Evolutionary conservation across 257 asterid species (phyloP), one percentile per base, ranked within the genome.

Genomic region (Lithospermum erythrorhizon): DNA sequence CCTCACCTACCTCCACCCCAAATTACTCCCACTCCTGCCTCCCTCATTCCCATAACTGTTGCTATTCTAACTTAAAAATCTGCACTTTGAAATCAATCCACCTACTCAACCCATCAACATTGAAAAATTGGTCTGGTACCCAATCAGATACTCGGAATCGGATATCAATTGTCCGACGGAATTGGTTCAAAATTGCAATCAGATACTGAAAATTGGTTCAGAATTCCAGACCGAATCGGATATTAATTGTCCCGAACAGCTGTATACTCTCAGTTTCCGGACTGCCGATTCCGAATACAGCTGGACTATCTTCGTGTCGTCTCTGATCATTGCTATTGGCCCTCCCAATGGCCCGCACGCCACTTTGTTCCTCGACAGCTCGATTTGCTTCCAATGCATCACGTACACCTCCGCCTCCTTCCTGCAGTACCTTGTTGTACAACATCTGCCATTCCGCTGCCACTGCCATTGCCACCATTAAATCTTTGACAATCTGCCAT

Each of bases 391-490:
- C 98, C 98, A 91, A 69, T 86, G 90, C 95, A 91, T 79, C 70
- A 77, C 83, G 77, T 91, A 91, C 67, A 91, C 79, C 75, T 88
- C 94, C 55, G 94, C 95, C 73, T n/a, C n/a, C n/a, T 88, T 91
- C 68, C 97, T 87, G 77, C 88, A 91, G 81, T 82, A 91, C 59
- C 95, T n/a, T 87, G 70, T 91, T 84, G 79, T 77, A 74, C 67
- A 91, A 90, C 70, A 84, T 89, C 64, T 91, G 98, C 96, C 98
- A 91, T 77, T 88, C 96, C 68, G 95, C 96, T 71, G 96, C 98
- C 65, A 91, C 95, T 20, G 96, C 73, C 20, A 91, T 27, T 7
- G 32, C 32, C 6, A 7, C 32, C 32, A 27, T 27, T n/a, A n/a
- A n/a, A n/a, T n/a, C n/a, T n/a, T n/a, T n/a, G n/a, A n/a, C n/a